Conservation (phyloP, 2,329 filamentous ascomycete species). For the Penicillium frequentans region DNA sequence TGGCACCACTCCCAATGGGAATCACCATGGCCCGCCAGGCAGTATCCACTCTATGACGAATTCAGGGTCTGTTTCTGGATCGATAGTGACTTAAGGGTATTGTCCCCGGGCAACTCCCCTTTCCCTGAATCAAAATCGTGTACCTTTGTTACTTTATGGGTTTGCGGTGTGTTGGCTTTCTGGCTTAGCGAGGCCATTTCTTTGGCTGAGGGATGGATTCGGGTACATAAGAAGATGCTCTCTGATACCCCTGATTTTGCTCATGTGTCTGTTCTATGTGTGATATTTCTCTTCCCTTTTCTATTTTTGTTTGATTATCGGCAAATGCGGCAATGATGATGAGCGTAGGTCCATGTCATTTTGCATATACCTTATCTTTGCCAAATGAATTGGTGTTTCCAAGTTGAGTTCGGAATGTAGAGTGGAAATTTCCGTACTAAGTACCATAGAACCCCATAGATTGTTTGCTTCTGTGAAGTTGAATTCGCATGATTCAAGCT, state of each 20-base stretch:
- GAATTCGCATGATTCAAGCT: neutral
- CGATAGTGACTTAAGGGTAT: conserved; percentile 9
- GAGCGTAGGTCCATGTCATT: neutral
- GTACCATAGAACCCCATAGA: neutral
- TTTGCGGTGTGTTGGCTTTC: neutral
- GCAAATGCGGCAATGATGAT: neutral
- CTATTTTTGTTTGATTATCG: neutral
- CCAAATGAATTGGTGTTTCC: neutral
- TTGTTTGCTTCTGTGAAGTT: neutral
- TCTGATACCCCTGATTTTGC: conserved; percentile 10
- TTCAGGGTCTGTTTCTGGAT: conserved; percentile 28
- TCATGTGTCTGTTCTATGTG: neutral
- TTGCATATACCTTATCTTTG: neutral
- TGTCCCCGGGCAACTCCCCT: neutral
- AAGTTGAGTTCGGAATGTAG: neutral
- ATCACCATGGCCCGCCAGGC: conserved; percentile 25
- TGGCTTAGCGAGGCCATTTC: conserved; percentile 5
- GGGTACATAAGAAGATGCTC: conserved; percentile 13
- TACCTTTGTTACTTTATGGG: conserved; percentile 4
- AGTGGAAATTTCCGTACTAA: neutral
- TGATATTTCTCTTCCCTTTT: neutral
- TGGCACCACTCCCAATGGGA: conserved; percentile 1
- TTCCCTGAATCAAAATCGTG: neutral
- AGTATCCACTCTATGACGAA: conserved; percentile 34
- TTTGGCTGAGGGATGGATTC: conserved; percentile 8